These are phyloP conservation scores for Lasiodiplodia citricola DNA, from an alignment of 2,329 filamentous ascomycete genomes.

Conservation along the genomic window DNA sequence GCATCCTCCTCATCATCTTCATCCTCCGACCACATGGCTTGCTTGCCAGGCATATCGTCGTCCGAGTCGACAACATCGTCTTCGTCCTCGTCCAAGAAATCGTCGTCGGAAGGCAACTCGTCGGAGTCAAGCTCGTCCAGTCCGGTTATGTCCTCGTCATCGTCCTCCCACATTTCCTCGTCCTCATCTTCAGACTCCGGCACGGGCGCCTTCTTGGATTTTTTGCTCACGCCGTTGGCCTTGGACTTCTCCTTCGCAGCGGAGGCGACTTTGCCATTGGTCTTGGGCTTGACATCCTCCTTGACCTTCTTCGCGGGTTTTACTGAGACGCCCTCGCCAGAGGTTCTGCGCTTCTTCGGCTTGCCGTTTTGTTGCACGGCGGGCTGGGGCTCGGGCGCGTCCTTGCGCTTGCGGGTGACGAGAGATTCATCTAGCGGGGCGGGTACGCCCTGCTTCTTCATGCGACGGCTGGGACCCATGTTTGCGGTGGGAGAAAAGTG, in stretches of 20 bases:
- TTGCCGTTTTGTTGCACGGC: constrained; percentile 51
- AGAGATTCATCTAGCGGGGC: constrained; percentile 77
- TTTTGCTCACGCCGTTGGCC: constrained; percentile 29
- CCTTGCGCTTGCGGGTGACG: constrained; percentile 84
- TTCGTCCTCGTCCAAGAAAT: constrained; percentile 48
- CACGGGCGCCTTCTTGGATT: constrained; percentile 38
- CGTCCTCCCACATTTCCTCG: constrained; percentile 34
- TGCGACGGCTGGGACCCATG: constrained; percentile 90
- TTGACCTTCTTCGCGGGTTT: constrained; percentile 48
- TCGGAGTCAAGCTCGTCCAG: constrained; percentile 48
- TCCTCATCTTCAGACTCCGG: constrained; percentile 39
- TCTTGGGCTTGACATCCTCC: constrained; percentile 42
- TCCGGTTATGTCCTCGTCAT: constrained; percentile 46
- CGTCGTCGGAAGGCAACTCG: constrained; percentile 44
- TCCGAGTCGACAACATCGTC: constrained; percentile 68
- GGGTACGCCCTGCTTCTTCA: constrained; percentile 94
- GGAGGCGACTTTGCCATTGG: constrained; percentile 29
- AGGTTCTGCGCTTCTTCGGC: constrained; percentile 68
- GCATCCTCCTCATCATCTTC: constrained; percentile 89
- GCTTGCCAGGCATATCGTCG: constrained; percentile 56
- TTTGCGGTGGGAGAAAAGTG: constrained; percentile 36
- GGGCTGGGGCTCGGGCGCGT: constrained; percentile 62
- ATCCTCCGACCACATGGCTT: constrained; percentile 91
- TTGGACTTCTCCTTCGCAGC: constrained; percentile 31
- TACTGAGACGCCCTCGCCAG: constrained; percentile 49